Conservation (phyloP, 192 early-diverging fungal species). For the Helicostylum pulchrum region DNA sequence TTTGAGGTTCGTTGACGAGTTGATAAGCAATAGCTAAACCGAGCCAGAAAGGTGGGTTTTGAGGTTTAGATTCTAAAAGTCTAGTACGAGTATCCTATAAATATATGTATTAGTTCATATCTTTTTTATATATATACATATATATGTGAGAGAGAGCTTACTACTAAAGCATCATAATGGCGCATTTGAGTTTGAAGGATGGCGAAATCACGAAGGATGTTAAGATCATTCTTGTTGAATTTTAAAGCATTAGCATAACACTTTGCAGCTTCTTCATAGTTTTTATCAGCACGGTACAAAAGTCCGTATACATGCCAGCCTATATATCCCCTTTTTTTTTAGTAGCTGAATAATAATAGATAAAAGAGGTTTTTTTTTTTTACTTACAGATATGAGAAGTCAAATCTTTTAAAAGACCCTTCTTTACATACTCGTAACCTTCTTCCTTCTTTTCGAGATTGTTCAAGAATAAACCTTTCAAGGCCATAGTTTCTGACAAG, state of each 20-base stretch:
- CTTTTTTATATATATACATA: neutral
- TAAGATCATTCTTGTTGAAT: conserved; percentile 75
- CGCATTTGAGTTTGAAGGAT: conserved; percentile 84
- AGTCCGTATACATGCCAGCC: conserved; percentile 97
- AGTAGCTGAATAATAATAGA: neutral
- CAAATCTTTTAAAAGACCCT: conserved; percentile 77
- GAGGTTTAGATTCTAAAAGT: conserved; percentile 68
- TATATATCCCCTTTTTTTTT: too few relatives aligned
- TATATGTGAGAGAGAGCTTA: conserved; percentile 23
- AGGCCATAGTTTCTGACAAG: conserved; percentile 78
- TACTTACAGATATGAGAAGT: conserved; percentile 82
- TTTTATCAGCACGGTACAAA: conserved; percentile 86
- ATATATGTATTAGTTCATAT: neutral
- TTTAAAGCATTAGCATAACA: conserved; percentile 89
- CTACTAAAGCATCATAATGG: conserved; percentile 78
- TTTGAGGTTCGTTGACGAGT: conserved; percentile 69
- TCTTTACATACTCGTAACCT: conserved; percentile 81
- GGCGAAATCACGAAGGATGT: conserved; percentile 89
- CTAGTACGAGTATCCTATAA: conserved; percentile 62
- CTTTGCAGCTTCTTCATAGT: conserved; percentile 89
- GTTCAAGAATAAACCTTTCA: conserved; percentile 92
- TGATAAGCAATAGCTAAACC: conserved; percentile 85
- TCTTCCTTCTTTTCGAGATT: conserved; percentile 91
- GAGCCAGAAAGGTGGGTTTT: conserved; percentile 76
- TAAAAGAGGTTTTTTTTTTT: neutral